Base-by-base conservation (phyloP, 2,329 filamentous ascomycete genomes). In the Basipetospora chlamydospora region DNA sequence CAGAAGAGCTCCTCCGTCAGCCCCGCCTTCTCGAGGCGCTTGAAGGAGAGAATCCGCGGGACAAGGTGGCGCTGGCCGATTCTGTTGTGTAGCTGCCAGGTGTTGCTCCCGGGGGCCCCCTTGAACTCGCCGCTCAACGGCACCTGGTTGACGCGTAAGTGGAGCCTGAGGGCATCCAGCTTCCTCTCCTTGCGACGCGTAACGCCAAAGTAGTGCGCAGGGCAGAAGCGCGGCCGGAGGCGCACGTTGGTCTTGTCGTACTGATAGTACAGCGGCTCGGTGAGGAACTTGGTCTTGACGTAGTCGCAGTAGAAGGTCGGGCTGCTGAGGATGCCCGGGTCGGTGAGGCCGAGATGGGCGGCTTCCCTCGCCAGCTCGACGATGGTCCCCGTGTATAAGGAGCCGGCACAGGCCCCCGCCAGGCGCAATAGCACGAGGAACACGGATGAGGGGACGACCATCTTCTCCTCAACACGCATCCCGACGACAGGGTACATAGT, bases 221-320 rank as follows among this genome's bases (percentile, higher is more conserved):
- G 54, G 11, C 59, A 41, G 33, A 63, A 51, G 17, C 64, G 57
- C 3, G 64, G 55, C 3, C 49, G 48, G 25, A 64, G 46, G 15
- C 58, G 55, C 18, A 63, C 52, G 3, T 56, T 50, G 1, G 50
- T 42, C 32, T 60, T 57, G 39, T 68, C 59, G 26, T 60, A 60
- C 33, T 66, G 60, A 21, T 60, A 58, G 47, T 69, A 70, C 0
- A 61, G 35, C 1, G 60, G 55, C 15, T 67, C 58, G 0, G 59
- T 57, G 32, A 67, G 45, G 44, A 63, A 71, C 1, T 64, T 58
- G 4, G 64, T 59, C 41, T 59, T 60, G 42, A 67, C 44, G 42
- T 61, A 70, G 41, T 70, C 68, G 28, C 46, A 42, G 49, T 20
- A 12, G 20, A 35, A 11, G 28, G 6, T 18, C 9, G 20, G 16